These are phyloP conservation scores for Breviolum minutum DNA, from an alignment of 73 alveolate species.

Conservation along the genomic window DNA sequence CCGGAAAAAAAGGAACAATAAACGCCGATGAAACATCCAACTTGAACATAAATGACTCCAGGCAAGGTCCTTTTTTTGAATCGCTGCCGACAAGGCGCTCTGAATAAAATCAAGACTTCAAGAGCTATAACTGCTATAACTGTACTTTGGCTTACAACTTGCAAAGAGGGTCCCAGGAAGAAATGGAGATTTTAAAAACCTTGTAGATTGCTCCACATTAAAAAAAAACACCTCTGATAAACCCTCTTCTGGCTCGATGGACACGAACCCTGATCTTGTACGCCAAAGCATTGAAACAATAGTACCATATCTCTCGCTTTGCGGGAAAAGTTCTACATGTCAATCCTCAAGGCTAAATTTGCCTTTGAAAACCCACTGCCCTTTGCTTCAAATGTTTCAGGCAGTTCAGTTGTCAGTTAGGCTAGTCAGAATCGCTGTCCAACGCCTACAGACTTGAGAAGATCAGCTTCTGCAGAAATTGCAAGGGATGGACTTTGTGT, in stretches of 20 bases:
- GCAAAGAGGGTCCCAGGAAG: background rate
- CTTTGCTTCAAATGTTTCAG: background rate
- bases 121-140: constrained; percentile 37
- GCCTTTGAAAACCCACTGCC: background rate
- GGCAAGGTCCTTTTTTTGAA: background rate
- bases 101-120: background rate
- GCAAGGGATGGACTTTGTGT: no score
- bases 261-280: background rate
- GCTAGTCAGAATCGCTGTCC: constrained; percentile 64
- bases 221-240: background rate
- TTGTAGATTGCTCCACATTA: background rate
- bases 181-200: background rate
- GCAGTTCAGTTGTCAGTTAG: background rate
- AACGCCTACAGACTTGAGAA: background rate
- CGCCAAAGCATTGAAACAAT: constrained; percentile 62
- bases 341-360: background rate
- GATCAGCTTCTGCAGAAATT: no score
- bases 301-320: background rate
- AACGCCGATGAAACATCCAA: background rate
- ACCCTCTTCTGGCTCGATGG: background rate
- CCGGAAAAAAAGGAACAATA: background rate
- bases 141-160: constrained; percentile 14
- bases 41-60: background rate
- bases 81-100: constrained; percentile 61
- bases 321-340: background rate